These are phyloP conservation scores for Neurospora crassa DNA, from an alignment of 2,329 filamentous ascomycete genomes.

Conservation along the genomic window DNA sequence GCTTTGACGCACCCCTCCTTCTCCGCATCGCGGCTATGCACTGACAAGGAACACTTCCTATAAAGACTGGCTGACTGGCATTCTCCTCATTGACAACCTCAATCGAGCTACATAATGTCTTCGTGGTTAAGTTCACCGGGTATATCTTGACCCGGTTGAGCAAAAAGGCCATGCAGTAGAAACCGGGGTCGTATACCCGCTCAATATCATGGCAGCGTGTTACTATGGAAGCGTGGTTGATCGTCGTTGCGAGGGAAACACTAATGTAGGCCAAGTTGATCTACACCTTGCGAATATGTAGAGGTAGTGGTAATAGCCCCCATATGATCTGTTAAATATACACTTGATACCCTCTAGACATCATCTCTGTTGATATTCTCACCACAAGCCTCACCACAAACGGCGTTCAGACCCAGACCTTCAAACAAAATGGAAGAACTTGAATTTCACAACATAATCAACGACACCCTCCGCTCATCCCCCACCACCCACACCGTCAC, in stretches of 20 bases:
- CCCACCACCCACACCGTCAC: conserved; percentile 27
- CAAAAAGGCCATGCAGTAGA: background rate
- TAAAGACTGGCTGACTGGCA: background rate
- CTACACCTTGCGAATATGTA: background rate
- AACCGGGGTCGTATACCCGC: background rate
- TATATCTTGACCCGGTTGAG: background rate
- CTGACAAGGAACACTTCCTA: background rate
- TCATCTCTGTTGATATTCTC: background rate
- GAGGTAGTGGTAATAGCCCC: background rate
- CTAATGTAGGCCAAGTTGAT: background rate
- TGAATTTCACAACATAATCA: conserved; percentile 35
- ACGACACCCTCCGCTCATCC: conserved; percentile 28
- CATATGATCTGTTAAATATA: background rate
- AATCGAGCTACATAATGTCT: background rate
- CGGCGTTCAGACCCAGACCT: background rate
- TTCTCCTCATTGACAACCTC: background rate
- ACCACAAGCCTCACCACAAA: background rate
- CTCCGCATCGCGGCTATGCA: conserved; percentile 7
- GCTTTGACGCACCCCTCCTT: conserved; percentile 8
- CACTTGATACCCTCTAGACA: background rate
- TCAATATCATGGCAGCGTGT: background rate
- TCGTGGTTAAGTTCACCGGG: background rate
- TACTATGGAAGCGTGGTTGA: background rate
- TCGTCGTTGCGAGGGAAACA: background rate
- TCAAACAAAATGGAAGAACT: conserved; percentile 8